Evolutionary conservation across 257 asterid species (phyloP).

Genomic region (Salvia splendens): DNA sequence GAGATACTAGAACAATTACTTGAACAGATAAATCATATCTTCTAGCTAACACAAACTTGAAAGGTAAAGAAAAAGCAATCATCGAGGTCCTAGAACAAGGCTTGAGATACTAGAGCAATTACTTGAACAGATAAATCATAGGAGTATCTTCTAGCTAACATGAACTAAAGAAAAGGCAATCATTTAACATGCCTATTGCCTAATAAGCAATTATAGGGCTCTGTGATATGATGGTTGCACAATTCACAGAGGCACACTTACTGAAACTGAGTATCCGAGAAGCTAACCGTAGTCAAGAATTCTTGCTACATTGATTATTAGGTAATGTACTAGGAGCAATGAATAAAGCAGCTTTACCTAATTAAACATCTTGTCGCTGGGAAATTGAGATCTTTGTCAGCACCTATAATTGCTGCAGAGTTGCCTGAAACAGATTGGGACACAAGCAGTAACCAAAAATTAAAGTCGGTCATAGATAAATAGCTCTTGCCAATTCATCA

Average conservation of each 20-base stretch:
- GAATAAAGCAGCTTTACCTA: conserved; percentile 47
- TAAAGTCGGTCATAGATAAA: conserved; percentile 7
- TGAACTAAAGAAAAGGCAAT: conserved; percentile 6
- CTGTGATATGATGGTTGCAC: conserved; percentile 13
- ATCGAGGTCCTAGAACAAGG: background rate
- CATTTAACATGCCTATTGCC: conserved; percentile 17
- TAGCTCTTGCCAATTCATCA: conserved; percentile 8
- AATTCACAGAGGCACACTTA: conserved; percentile 14
- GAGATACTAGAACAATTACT: conserved; percentile 19
- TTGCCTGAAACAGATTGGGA: conserved; percentile 45
- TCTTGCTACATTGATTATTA: conserved; percentile 4
- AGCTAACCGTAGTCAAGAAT: conserved; percentile 14
- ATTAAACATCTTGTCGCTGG: conserved; percentile 31
- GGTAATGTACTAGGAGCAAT: background rate
- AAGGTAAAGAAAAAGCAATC: too few relatives aligned
- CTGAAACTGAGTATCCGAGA: background rate
- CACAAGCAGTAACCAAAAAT: conserved; percentile 19
- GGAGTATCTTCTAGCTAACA: conserved; percentile 12
- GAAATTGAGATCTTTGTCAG: conserved; percentile 34
- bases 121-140: conserved; percentile 5
- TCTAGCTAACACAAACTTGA: too few relatives aligned
- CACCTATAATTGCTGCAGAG: conserved; percentile 32
- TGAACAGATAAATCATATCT: background rate
- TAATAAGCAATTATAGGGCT: background rate
- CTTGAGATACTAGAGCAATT: conserved; percentile 20